Conservation (phyloP, 208 protist species). For the Leishmania martiniquensis region DNA sequence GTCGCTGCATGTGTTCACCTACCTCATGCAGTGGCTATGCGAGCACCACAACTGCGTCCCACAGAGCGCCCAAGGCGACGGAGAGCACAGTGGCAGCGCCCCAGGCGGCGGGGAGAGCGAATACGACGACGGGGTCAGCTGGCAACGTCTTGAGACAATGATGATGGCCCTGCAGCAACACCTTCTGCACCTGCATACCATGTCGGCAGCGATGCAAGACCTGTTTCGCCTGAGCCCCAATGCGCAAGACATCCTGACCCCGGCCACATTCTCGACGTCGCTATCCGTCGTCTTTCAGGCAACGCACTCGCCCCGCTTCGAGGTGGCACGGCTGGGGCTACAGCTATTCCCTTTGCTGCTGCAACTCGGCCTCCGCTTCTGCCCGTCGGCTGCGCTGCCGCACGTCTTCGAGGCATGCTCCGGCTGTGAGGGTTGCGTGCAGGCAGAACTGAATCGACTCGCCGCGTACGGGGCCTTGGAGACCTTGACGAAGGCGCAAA, state of each 20-base stretch:
- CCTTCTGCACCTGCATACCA: slow-evolving; percentile 29
- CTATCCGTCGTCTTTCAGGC: slow-evolving; percentile 31
- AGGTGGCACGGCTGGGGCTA: slow-evolving; percentile 67
- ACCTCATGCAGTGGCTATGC: slow-evolving; percentile 38
- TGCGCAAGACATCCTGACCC: slow-evolving; percentile 6
- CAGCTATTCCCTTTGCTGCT: slow-evolving; percentile 74
- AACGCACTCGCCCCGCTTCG: slow-evolving; percentile 48
- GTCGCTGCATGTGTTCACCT: slow-evolving; percentile 46
- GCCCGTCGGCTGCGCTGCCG: slow-evolving; percentile 13
- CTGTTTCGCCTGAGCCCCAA: slow-evolving; percentile 20
- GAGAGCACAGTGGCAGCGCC: slow-evolving; percentile 4
- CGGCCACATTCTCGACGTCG: slow-evolving; percentile 14
- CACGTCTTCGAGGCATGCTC: slow-evolving; percentile 38
- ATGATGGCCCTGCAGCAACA: slow-evolving; percentile 84
- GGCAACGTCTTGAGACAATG: slow-evolving; percentile 75
- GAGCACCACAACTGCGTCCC: slow-evolving; percentile 18
- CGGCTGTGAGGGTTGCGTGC: slow-evolving; percentile 23
- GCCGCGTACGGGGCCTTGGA: slow-evolving; percentile 8
- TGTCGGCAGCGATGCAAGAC: slow-evolving; percentile 20
- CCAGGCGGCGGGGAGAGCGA: not conserved
- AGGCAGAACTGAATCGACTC: slow-evolving; percentile 25
- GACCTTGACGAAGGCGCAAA: slow-evolving; percentile 16
- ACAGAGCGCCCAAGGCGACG: slow-evolving; percentile 20
- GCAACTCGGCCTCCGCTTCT: slow-evolving; percentile 68
- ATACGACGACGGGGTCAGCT: slow-evolving; percentile 30